Base-by-base conservation (phyloP, 352 stramenopile species). In the Globisporangium abappressorium region DNA sequence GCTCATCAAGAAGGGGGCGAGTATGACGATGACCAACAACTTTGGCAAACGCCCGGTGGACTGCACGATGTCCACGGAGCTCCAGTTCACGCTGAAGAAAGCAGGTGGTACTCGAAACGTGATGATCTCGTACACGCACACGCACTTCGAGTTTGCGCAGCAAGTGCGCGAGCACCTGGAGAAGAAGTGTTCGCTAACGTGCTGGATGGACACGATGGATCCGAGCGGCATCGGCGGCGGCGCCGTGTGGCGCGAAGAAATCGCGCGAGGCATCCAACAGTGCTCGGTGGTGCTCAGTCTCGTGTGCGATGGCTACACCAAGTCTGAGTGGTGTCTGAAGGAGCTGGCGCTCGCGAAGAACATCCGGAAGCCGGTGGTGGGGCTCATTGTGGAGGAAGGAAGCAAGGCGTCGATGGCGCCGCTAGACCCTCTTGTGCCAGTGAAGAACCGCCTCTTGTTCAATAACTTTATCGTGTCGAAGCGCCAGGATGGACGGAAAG, bases 191-290 rank as follows among this genome's bases (percentile, higher is more conserved):
- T 71, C 79, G 38, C 63, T 92, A 4, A 93, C 87, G 22, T 92
- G 82, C 58, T 93, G 84, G 85, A 89, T 95, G 82, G 87, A 94
- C 69, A 89, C 81, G 22, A 93, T 93, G 85, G 85, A 94, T 59
- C 85, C 84, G 6, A 90, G 78, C 43, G 85, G 82, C 24, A 93
- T 94, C 28, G 84, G 84, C 20, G 87, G 85, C 14, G 85, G 85
- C 43, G 82, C 83, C 0, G 83, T 94, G 6, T 94, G 87, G 87
- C 83, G 87, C 57, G 80, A 94, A 68, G 84, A 93, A 60, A 92
- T 94, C 28, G 87, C 85, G 3, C 83, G 85, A 46, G 87, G 82
- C 38, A 92, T 94, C 64, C 75, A 81, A 46, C 90, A 92, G 54
- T 89, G 80, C 68, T 87, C 81, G 15, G 71, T 94, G 1, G 82